Base-by-base conservation (phyloP, 148 eudicot genomes). In the Vaccinium myrtillus region DNA sequence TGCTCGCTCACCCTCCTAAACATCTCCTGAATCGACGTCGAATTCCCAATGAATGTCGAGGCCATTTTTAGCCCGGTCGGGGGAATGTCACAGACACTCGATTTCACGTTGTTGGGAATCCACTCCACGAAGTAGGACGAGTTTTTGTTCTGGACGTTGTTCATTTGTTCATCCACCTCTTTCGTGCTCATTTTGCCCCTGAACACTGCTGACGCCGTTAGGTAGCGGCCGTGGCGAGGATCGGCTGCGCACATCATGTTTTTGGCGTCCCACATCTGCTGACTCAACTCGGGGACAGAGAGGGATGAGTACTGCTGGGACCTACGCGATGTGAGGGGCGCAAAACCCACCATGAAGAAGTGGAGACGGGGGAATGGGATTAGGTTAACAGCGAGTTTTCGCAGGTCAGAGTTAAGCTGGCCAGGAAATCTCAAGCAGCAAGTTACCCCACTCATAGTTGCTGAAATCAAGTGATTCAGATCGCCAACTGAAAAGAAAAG, bases 351-450 rank as follows among this genome's bases (percentile, higher is more conserved):
- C 71, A 65, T 65, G 71, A 65, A 65, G 71, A 65, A 65, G 32
- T 65, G 71, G 32, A 65, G 71, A 4, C 71, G 71, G 3, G 71
- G 71, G 15, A 65, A 65, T 65, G 71, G 71, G 71, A 65, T 65
- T 3, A 65, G 71, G 71, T 65, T 65, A 8, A 65, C 71, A 1
- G 71, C 71, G 14, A 65, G 71, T 65, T 65, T 65, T 65, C 71
- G 71, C 14, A 65, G 71, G 30, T 65, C 71, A 13, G 71, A 94
- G 87, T 94, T 94, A 46, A 94, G 90, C 49, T 94, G 98, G 30
- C 98, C 95, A 11, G 98, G 98, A 87, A 94, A 94, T 25, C 95
- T 89, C 61, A 94, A 87, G 76, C 94, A 93, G 85, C 98, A 94
- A 18, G 98, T 94, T 49, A 94, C 98, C 46, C 98, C 98, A 77